Conservation (phyloP, 2,329 filamentous ascomycete species). For the Magnaporthiopsis incrustans region DNA sequence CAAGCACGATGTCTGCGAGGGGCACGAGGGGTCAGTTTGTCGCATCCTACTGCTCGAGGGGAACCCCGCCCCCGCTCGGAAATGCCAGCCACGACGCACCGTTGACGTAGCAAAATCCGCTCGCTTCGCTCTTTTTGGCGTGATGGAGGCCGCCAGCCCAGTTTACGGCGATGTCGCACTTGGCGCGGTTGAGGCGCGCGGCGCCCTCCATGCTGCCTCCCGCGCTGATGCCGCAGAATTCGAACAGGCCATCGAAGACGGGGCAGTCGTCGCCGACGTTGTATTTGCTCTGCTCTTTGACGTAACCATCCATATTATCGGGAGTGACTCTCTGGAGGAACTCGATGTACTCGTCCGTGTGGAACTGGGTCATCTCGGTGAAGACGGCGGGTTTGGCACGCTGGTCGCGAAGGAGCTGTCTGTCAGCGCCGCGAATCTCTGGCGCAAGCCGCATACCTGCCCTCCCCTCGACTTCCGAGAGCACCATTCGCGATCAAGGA, state of each 20-base stretch:
- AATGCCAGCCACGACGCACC: constrained; percentile 44
- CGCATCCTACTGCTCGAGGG: not conserved
- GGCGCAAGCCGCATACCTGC: not conserved
- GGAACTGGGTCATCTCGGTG: constrained; percentile 88
- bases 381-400: constrained; percentile 79
- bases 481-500: no score
- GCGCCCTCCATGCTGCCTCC: constrained; percentile 93
- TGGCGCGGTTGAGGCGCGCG: constrained; percentile 77
- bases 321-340: constrained; percentile 93
- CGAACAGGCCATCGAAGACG: constrained; percentile 95
- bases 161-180: constrained; percentile 95
- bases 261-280: constrained; percentile 96
- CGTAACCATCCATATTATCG: constrained; percentile 94
- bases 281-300: constrained; percentile 85
- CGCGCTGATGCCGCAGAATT: constrained; percentile 91
- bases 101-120: constrained; percentile 97
- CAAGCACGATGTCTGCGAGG: constrained; percentile 79
- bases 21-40: constrained; percentile 38
- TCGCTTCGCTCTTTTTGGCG: constrained; percentile 93
- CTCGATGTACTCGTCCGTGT: constrained; percentile 91
- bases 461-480: no score
- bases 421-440: constrained; percentile 6
- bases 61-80: not conserved
- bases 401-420: constrained; percentile 32
- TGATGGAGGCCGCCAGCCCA: constrained; percentile 97